phyloP scores from a whole-genome alignment of 805 yeast species.

The Starmerella apis region DNA sequence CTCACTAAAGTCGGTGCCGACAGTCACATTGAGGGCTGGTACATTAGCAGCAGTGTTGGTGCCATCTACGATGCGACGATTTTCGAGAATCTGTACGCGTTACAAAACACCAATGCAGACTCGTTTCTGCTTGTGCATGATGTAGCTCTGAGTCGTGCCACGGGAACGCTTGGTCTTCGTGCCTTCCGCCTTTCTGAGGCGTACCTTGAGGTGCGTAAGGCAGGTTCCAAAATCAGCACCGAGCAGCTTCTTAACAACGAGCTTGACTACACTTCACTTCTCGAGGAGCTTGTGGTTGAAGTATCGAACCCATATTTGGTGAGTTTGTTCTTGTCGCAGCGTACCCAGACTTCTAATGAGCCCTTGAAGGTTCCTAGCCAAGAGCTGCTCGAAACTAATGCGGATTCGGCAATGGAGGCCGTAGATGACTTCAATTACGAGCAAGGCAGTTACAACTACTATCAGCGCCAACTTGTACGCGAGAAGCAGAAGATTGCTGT shows the following conservation, averaged over 20 bases:
- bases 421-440: constrained; percentile 68
- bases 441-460: constrained; percentile 69
- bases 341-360: constrained; percentile 27
- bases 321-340: constrained; percentile 40
- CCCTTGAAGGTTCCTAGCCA: constrained; percentile 37
- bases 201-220: constrained; percentile 44
- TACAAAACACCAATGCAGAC: constrained; percentile 47
- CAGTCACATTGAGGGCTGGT: constrained; percentile 70
- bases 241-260: constrained; percentile 51
- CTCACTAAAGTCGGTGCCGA: constrained; percentile 56
- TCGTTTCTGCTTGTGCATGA: constrained; percentile 53
- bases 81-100: constrained; percentile 57
- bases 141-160: constrained; percentile 47
- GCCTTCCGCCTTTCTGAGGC: constrained; percentile 58
- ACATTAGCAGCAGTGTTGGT: constrained; percentile 59
- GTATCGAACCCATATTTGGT: constrained; percentile 61
- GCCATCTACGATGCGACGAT: constrained; percentile 52
- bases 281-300: constrained; percentile 59
- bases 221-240: constrained; percentile 48
- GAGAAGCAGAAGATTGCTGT: constrained; percentile 59
- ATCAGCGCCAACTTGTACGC: constrained; percentile 63
- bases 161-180: constrained; percentile 52
- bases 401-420: constrained; percentile 56
- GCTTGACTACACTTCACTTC: constrained; percentile 52
- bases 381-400: constrained; percentile 36